A percentile compares a stretch with the other conserved stretches of the same genome.
Evolutionary conservation across 495 filamentous ascomycete species (phyloP).

Genomic region (Annulohypoxylon nitens): DNA sequence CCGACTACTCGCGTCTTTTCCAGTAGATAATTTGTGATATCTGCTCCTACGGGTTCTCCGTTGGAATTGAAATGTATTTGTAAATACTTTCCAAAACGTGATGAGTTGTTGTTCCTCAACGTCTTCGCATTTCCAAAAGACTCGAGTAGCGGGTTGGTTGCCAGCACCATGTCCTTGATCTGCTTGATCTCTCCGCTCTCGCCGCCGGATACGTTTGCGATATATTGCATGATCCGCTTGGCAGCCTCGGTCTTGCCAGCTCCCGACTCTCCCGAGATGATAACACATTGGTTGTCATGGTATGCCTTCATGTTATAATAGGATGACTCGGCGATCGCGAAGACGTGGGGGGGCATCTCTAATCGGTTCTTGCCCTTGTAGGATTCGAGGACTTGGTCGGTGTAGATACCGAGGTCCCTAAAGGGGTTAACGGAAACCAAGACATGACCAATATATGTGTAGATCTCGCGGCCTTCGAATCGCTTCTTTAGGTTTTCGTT

Average conservation of each 20-base stretch:
- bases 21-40: constrained; percentile 97
- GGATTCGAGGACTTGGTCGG: constrained; percentile 87
- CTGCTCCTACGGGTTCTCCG: constrained; percentile 94
- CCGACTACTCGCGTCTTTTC: constrained; percentile 97
- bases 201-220: constrained; percentile 94
- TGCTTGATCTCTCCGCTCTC: constrained; percentile 92
- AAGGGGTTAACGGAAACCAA: constrained; percentile 99
- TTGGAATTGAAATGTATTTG: constrained; percentile 96
- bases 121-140: constrained; percentile 99
- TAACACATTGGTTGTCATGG: constrained; percentile 99
- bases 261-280: constrained; percentile 98
- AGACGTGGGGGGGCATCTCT: constrained; percentile 96
- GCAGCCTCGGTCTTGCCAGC: constrained; percentile 99
- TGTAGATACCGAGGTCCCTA: constrained; percentile 98
- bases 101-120: constrained; percentile 98
- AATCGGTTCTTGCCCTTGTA: constrained; percentile 97
- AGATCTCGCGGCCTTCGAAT: constrained; percentile 96
- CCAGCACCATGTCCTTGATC: constrained; percentile 98
- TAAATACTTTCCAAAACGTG: constrained; percentile 97
- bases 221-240: constrained; percentile 99
- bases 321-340: constrained; percentile 93
- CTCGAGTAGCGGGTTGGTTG: constrained; percentile 96
- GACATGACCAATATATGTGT: constrained; percentile 99
- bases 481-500: constrained; percentile 98
- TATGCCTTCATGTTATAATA: constrained; percentile 99